Base-by-base conservation (phyloP, 1,284 basidiomycete genomes). In the Bjerkandera adusta region DNA sequence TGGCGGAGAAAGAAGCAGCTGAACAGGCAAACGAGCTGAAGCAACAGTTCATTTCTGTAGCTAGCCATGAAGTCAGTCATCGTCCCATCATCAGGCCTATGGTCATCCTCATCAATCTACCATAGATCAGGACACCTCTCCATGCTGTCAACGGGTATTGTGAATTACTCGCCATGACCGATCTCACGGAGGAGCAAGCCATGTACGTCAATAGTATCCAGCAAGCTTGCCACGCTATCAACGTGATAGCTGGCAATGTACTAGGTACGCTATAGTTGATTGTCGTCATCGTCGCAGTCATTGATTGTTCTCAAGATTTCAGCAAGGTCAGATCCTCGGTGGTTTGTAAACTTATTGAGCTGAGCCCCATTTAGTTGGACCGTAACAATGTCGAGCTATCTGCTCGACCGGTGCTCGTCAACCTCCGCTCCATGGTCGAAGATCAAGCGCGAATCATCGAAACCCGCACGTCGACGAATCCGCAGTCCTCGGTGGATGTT, bases 1-100 rank as follows among this genome's bases (percentile, higher is more conserved):
- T 65, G 61, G 63, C 63, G 10, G 63, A 65, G 49, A 65, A 65
- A 50, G 61, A 65, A 48, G 63, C 63, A 7, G 63, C 63, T 1
- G 61, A 63, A 43, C 63, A 62, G 51, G 60, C 63, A 32, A 61
- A 58, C 22, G 61, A 60, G 47, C 57, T 65, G 22, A 65, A 63
- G 53, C 63, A 65, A 48, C 63, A 63, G 37, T 64, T 64, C 47
- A 64, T 64, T 34, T 60, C 58, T 27, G 57, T 65, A 8, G 63
- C 63, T 7, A 63, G 61, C 26, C 63, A 65, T 46, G 63, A 64
- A 51, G 62, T 62, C 10, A 22, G 51, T 40, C 3, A 15, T 7
- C 11, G 1, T 21, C 20, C 16, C n/a, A 24, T 29, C 26, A 15
- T 20, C 24, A 24, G 26, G n/a, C 33, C 48, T 25, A n/a, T n/a